phyloP scores from a whole-genome alignment of 768 basidiomycete genomes.

The Pholiota conissans region DNA sequence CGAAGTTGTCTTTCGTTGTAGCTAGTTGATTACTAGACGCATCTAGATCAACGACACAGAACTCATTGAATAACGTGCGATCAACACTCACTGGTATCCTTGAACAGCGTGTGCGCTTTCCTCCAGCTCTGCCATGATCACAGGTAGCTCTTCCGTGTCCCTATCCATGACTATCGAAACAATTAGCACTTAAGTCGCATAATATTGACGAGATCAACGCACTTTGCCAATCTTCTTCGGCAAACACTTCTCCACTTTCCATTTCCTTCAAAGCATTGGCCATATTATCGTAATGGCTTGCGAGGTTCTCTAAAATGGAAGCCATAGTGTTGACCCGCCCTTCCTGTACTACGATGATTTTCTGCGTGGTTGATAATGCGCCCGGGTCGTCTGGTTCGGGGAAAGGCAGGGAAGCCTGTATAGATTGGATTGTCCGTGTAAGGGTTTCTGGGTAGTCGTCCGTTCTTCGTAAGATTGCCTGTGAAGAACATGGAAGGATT shows the following conservation, averaged over 20 bases:
- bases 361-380: slow-evolving; percentile 40
- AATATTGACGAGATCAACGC: slow-evolving; percentile 4
- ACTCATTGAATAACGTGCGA: neutral
- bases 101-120: slow-evolving; percentile 54
- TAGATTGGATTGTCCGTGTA: slow-evolving; percentile 50
- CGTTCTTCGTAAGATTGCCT: slow-evolving; percentile 66
- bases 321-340: slow-evolving; percentile 67
- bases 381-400: slow-evolving; percentile 17
- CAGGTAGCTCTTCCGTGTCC: slow-evolving; percentile 76
- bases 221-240: slow-evolving; percentile 73
- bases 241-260: slow-evolving; percentile 67
- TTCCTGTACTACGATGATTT: slow-evolving; percentile 57
- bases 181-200: neutral
- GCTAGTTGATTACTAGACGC: slow-evolving; percentile 49
- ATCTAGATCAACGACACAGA: neutral
- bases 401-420: slow-evolving; percentile 37
- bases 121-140: slow-evolving; percentile 74
- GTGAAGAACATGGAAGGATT: neutral
- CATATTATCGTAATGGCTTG: slow-evolving; percentile 80
- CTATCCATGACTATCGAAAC: slow-evolving; percentile 66
- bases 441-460: slow-evolving; percentile 71
- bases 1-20: slow-evolving; percentile 39
- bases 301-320: slow-evolving; percentile 65
- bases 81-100: slow-evolving; percentile 50
- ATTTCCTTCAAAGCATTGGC: slow-evolving; percentile 61